Base-by-base conservation (phyloP, 192 early-diverging fungal species). In the Chytriomyces confervae region DNA sequence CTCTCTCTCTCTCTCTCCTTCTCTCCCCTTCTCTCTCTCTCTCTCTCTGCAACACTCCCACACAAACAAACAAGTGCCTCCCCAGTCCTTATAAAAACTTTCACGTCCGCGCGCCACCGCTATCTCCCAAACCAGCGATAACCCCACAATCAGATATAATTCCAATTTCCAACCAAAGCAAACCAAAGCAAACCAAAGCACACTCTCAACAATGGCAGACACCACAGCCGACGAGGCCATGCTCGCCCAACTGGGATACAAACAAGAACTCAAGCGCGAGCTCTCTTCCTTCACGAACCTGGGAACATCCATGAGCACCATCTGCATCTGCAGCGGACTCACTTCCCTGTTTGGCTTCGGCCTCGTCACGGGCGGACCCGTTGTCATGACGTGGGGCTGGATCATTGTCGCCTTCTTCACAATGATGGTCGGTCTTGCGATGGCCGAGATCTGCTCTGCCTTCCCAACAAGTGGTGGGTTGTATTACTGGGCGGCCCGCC, bases 391-490 rank as follows among this genome's bases (percentile, higher is more conserved):
- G 5, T 85, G 82, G 82, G 79, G 79, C 3, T 85, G 84, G 84
- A 18, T 77, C 68, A 20, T 78, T 36, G 75, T 66, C 36, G 69
- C 76, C 7, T 43, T 78, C 69, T 72, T 83, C 69, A 74, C 82
- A 6, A 53, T 70, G 50, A 24, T 77, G 27, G 76, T 81, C 4
- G 53, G 77, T 36, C 68, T 77, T 23, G 47, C 83, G 7, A 36
- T 85, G 77, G 82, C 82, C 13, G 84, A 85, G 72, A 85, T 85
- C 50, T 76, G 77, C 49, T 83, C 77, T 10, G 65, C 77, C 6
- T 83, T 80, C 64, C 82, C 82, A 9, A 83, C 77, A 10, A 13
- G 48, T 5, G 82, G 81, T 7, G 75, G 78, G 6, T 57, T 84
- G 23, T 84, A 84, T 72, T 78, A 51, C 69, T 80, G 73, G 69